phyloP scores from a whole-genome alignment of 345 rosid genomes.

The Lepidium africanum region DNA sequence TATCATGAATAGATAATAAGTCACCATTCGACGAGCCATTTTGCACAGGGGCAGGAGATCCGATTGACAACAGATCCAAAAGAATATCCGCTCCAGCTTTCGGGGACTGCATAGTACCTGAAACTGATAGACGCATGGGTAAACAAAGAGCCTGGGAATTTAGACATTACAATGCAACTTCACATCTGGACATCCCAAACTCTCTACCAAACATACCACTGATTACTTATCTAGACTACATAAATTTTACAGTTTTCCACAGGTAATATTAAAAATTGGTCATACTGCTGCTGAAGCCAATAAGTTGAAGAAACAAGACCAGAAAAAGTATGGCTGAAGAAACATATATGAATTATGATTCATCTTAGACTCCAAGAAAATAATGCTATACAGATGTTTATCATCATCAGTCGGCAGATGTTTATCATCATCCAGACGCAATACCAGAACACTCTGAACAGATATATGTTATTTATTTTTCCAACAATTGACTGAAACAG shows the following conservation, averaged over 20 bases:
- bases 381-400: not conserved
- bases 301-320: not conserved
- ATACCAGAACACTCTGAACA: not conserved
- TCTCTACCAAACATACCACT: not conserved
- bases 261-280: not conserved
- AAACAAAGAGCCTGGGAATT: slow-evolving; percentile 1
- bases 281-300: not conserved
- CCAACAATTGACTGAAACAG: not conserved
- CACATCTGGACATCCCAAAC: not conserved
- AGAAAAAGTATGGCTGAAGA: not conserved
- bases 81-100: slow-evolving; percentile 75
- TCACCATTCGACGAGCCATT: slow-evolving; percentile 44
- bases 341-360: not conserved
- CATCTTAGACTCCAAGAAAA: not conserved
- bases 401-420: not conserved
- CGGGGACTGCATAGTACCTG: slow-evolving; percentile 54
- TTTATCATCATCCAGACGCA: not conserved
- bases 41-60: slow-evolving; percentile 46
- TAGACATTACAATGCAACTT: not conserved
- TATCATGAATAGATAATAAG: slow-evolving; percentile 43
- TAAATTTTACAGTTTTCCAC: not conserved
- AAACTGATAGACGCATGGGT: slow-evolving; percentile 2
- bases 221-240: not conserved
- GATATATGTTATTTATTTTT: not conserved
- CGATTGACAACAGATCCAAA: slow-evolving; percentile 80